Evolutionary conservation across 208 protist genomes (phyloP).

Genomic region (Wallacemonas sp.): DNA sequence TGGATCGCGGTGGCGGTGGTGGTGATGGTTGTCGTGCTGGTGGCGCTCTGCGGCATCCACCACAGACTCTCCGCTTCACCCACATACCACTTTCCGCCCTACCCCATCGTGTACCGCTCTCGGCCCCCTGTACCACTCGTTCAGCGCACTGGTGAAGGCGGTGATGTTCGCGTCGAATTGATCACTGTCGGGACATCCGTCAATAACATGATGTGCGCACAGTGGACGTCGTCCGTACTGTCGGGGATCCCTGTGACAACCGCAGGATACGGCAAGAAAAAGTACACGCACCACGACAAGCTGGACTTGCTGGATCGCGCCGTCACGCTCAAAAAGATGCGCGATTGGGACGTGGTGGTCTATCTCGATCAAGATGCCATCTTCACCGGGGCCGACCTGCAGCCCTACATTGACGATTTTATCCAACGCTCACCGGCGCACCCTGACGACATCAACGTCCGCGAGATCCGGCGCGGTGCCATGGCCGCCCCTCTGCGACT

Average conservation of each 20-base stretch:
- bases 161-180: background rate
- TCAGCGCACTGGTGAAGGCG: no score
- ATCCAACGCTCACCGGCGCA: background rate
- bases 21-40: no score
- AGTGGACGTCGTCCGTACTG: background rate
- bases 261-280: background rate
- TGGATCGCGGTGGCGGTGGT: no score
- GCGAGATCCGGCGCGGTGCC: background rate
- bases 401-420: background rate
- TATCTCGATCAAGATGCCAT: constrained; percentile 2
- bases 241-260: no score
- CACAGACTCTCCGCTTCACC: no score
- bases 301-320: background rate
- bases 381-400: background rate
- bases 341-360: background rate
- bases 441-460: constrained; percentile 2
- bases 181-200: background rate
- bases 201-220: background rate
- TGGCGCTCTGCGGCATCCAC: no score
- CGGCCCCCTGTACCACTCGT: no score
- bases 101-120: no score
- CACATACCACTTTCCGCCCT: no score
- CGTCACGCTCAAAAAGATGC: background rate
- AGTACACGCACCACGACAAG: background rate
- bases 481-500: constrained; percentile 1